These are phyloP conservation scores for Pholiota conissans DNA, from an alignment of 768 basidiomycete genomes.

Conservation along the genomic window DNA sequence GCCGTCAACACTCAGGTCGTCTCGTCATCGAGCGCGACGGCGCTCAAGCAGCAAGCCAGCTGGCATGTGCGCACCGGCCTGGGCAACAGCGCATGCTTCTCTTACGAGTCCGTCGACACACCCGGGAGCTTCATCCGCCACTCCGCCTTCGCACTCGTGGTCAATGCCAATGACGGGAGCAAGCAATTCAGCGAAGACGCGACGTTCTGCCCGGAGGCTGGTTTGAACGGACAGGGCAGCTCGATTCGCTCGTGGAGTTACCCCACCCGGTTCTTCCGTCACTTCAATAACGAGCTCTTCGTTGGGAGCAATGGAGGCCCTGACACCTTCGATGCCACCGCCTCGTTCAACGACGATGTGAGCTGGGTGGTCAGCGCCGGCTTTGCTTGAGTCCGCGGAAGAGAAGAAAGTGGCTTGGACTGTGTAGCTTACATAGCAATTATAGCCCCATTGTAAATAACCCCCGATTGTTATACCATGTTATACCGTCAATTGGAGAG, in stretches of 20 bases:
- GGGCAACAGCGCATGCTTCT: neutral
- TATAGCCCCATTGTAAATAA: too few species aligned
- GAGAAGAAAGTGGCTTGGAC: neutral
- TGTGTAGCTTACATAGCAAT: neutral
- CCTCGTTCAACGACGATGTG: neutral
- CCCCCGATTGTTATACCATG: neutral
- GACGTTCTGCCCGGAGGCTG: neutral
- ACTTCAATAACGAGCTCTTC: neutral
- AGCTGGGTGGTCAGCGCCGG: neutral
- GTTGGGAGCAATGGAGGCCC: neutral
- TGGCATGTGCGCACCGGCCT: neutral
- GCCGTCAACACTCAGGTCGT: neutral
- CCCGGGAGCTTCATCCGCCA: neutral
- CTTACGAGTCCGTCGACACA: neutral
- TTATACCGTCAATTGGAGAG: too few species aligned
- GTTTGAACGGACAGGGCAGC: neutral
- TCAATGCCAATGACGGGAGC: neutral
- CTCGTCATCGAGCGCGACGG: neutral
- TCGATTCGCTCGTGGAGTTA: neutral
- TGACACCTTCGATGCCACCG: neutral
- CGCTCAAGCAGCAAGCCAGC: neutral
- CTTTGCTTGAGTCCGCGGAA: neutral
- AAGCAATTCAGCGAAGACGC: neutral
- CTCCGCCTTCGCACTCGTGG: neutral
- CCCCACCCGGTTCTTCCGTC: neutral